A percentile compares a stretch with the other conserved stretches of the same genome.
These are phyloP conservation scores for Lipomyces sp. DNA, from an alignment of 805 yeast species.

Conservation along the genomic window DNA sequence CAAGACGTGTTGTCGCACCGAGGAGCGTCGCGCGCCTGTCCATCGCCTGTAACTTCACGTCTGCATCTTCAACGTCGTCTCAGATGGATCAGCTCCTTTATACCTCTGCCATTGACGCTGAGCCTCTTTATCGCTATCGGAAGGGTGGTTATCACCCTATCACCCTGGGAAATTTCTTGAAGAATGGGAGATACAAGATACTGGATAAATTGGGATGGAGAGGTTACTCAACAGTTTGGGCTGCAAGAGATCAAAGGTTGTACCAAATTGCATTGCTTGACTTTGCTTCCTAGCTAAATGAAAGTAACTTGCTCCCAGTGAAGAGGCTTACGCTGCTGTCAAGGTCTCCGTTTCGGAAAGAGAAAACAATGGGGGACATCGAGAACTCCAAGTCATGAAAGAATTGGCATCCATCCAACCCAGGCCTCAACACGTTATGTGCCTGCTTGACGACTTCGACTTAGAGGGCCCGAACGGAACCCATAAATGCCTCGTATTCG, in stretches of 20 bases:
- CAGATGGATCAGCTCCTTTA: background rate
- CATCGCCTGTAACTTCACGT: background rate
- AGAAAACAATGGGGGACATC: background rate
- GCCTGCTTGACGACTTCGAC: background rate
- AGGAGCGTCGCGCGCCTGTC: background rate
- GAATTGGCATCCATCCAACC: background rate
- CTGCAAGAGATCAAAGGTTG: background rate
- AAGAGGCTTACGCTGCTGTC: background rate
- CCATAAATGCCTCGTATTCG: constrained; percentile 5
- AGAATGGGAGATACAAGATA: constrained; percentile 2
- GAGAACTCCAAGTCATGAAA: background rate
- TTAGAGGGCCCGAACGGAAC: constrained; percentile 1
- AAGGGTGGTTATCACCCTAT: constrained; percentile 1
- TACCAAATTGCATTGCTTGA: background rate
- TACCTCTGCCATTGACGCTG: background rate
- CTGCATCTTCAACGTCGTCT: background rate
- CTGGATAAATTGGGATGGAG: background rate
- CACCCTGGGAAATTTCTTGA: background rate
- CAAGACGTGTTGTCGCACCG: background rate
- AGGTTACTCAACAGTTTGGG: constrained; percentile 1
- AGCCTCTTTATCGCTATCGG: background rate
- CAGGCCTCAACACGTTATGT: background rate
- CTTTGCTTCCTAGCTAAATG: constrained; percentile 1
- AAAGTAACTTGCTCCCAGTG: background rate
- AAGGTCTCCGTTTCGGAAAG: background rate